Conservation (phyloP, 306 rosid genomes). For the Sicyos baderoa region DNA sequence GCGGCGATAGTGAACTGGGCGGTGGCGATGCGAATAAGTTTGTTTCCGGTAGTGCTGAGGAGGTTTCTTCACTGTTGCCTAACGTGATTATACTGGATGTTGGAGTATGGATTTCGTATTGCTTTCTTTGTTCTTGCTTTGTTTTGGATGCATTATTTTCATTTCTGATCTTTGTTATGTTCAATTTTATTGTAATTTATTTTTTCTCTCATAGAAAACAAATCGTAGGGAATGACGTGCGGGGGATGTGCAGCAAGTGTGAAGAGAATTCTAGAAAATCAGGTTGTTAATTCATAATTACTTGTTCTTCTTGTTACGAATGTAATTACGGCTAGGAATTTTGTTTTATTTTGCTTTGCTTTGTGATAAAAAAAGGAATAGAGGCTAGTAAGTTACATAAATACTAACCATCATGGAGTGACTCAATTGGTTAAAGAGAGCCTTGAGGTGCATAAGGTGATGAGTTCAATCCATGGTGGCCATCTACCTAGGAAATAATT, state of each 20-base stretch:
- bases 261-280: constrained; percentile 34
- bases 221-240: constrained; percentile 38
- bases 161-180: neutral
- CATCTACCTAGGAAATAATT: too few species aligned
- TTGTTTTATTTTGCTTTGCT: too few species aligned
- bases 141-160: neutral
- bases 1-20: constrained; percentile 42
- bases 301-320: constrained; percentile 1
- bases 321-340: neutral
- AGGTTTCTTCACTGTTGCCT: constrained; percentile 38
- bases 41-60: constrained; percentile 44
- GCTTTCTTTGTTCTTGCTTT: constrained; percentile 4
- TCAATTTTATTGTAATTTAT: constrained; percentile 12
- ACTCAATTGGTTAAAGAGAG: too few species aligned
- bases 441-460: too few species aligned
- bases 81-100: constrained; percentile 86
- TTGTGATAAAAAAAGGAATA: too few species aligned
- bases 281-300: constrained; percentile 29
- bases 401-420: too few species aligned
- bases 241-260: constrained; percentile 27
- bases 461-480: too few species aligned
- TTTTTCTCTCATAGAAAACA: constrained; percentile 7
- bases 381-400: too few species aligned
- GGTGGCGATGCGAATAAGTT: constrained; percentile 43
- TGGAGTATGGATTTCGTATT: constrained; percentile 41